Base-by-base conservation (phyloP, 2,329 filamentous ascomycete genomes). In the Curvularia spicifera region DNA sequence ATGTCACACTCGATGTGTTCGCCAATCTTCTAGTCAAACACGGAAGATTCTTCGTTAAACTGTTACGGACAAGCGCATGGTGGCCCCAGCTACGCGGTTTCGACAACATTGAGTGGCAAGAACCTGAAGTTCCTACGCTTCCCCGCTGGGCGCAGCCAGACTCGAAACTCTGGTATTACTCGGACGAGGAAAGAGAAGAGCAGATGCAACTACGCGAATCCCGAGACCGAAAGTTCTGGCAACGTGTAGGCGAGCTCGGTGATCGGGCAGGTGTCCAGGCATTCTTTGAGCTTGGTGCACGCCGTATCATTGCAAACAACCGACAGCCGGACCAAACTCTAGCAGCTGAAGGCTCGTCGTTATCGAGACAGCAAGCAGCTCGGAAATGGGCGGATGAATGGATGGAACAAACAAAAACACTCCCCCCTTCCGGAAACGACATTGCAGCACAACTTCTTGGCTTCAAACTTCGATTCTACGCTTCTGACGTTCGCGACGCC, bases 401-500 rank as follows among this genome's bases (percentile, higher is more conserved):
- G 91, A 91, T 96, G 67, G 84, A 87, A 62, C 82, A 86, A 58
- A 97, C 94, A 2, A 89, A 88, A 55, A 96, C 91, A 0, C 79
- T 95, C 3, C 93, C 93, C 4, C 92, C 93, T 1, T 83, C 85
- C 29, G 95, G 96, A 29, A 99, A 97, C 74, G 87, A 89, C 43
- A 91, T 96, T 58, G 95, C 95, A 1, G 96, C 96, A 29, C 95
- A 98, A 74, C 84, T 99, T 3, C 87, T 99, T 13, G 95, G 95
- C 4, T 99, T 99, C 83, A 99, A 99, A 78, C 85, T 99, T 50
- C 91, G 91, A 13, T 99, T 97, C 76, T 99, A 99, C 73, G 90
- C 91, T 40, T 96, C 92, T 0, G 82, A 88, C 28, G 88, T 90
- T 35, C 87, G 94, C 55, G 87, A 91, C 59, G 84, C 88, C 53